A percentile compares a stretch with the other conserved stretches of the same genome.
phyloP scores from a whole-genome alignment of 129 eudicot species.

The Pittosporum tobira region DNA sequence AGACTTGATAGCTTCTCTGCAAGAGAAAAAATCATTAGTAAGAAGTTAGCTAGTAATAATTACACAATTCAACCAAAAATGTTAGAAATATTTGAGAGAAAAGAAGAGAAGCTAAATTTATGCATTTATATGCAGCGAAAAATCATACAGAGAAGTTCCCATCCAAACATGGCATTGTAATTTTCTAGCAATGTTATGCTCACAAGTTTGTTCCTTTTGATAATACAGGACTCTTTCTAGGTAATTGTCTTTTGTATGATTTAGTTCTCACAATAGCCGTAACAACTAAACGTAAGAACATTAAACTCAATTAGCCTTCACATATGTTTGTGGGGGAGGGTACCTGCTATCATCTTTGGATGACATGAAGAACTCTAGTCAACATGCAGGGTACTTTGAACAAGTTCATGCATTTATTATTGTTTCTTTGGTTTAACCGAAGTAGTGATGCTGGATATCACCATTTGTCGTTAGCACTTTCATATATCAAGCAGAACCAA shows the following conservation, averaged over 20 bases:
- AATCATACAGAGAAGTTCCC: neutral
- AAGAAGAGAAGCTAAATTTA: neutral
- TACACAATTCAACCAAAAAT: neutral
- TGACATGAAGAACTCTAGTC: no score
- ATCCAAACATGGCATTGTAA: neutral
- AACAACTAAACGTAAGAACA: neutral
- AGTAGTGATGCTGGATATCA: neutral
- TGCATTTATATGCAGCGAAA: neutral
- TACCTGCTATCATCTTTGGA: no score
- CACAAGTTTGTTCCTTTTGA: neutral
- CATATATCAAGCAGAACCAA: neutral
- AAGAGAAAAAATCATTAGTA: slow-evolving; percentile 1
- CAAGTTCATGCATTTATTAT: no score
- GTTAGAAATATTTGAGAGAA: neutral
- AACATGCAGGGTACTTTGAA: neutral
- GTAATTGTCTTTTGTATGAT: neutral
- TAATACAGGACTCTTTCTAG: neutral
- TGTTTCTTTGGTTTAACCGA: neutral
- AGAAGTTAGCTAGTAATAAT: neutral
- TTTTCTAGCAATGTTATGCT: neutral
- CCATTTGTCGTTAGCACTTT: neutral
- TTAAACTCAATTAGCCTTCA: no score
- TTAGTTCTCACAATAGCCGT: neutral
- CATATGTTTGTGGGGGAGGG: no score
- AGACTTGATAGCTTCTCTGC: slow-evolving; percentile 56